Evolutionary conservation across 192 early-diverging fungal genomes (phyloP), one percentile per base, ranked within the genome.

Genomic region (Backusella liffmaniae): DNA sequence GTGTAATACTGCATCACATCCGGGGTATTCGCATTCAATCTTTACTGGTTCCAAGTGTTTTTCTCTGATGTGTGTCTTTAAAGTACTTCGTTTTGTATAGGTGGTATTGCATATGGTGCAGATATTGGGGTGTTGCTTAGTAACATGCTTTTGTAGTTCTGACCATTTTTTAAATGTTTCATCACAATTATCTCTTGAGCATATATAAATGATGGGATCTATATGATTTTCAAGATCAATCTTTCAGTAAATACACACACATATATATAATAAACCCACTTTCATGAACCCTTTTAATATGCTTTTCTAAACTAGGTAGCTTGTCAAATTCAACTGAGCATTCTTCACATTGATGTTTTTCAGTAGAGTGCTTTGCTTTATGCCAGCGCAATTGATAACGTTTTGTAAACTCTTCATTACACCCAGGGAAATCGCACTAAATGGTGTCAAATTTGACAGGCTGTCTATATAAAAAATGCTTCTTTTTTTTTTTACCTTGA

Each of bases 301-400:
- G 70, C 8, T 71, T 71, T 49, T 71, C 70, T 49, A 71, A 9
- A 49, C 13, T 29, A 1, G 39, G 23, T 49, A 71, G 30, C 12
- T 39, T 29, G 15, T 18, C 26, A 44, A 71, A 49, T 49, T 46
- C 23, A 46, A n/a, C 42, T 32, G 26, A 29, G 34, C 70, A 71
- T 13, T 21, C 15, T 3, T 42, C 23, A 71, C 70, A 71, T 1
- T 21, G 12, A 7, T 71, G 41, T 44, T 36, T 23, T 30, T 39
- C 21, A 5, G 21, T 44, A 5, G 12, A 36, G 23, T 71, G 70
- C 29, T 26, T 7, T 44, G 70, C 70, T 16, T 16, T 71, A n/a
- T 71, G 70, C 70, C 70, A 71, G 21, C 70, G 70, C 41, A 71
- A 46, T 32, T 71, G 70, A 49, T 41, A 49, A 8, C 70, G 41